Evolutionary conservation across 169 alveolate genomes (phyloP).

Genomic region (Babesia sp.): DNA sequence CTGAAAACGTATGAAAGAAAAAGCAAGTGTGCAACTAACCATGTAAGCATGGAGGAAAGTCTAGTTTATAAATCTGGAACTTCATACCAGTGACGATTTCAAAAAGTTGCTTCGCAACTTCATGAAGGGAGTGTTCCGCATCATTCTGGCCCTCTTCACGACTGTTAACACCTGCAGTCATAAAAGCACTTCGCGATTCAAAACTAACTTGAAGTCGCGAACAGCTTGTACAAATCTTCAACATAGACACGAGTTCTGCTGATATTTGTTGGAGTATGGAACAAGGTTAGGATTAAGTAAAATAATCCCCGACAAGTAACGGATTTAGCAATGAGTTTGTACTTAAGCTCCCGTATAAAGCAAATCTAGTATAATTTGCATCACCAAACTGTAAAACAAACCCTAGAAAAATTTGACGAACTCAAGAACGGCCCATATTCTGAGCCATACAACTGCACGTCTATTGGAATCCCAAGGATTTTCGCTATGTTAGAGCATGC

Average conservation of each 20-base stretch:
- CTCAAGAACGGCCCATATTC: conserved; percentile 43
- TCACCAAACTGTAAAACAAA: not conserved
- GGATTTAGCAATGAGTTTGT: conserved; percentile 71
- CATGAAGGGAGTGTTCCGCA: not conserved
- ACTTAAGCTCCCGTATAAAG: conserved; percentile 68
- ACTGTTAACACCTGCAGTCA: not conserved
- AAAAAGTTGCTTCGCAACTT: conserved; percentile 38
- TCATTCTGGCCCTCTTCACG: not conserved
- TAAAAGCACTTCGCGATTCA: not conserved
- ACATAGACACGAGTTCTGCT: conserved; percentile 62
- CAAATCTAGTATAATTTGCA: conserved; percentile 13
- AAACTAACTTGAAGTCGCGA: conserved; percentile 31
- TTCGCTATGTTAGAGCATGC: conserved; percentile 52
- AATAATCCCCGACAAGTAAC: conserved; percentile 75
- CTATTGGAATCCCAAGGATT: conserved; percentile 49
- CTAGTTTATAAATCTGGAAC: conserved; percentile 49
- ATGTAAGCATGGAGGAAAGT: conserved; percentile 37
- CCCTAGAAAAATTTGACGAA: conserved; percentile 7
- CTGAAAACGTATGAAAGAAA: not conserved
- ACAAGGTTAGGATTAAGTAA: conserved; percentile 68
- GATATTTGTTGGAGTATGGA: conserved; percentile 72
- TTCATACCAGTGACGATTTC: conserved; percentile 61
- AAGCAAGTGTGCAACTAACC: conserved; percentile 25
- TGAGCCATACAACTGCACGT: conserved; percentile 58
- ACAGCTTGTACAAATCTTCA: conserved; percentile 62